Percentiles rank a stretch among this genome's conserved stretches.
These are phyloP conservation scores for Centrapalus pauciflorus DNA, from an alignment of 129 eudicot genomes.

Conservation along the genomic window DNA sequence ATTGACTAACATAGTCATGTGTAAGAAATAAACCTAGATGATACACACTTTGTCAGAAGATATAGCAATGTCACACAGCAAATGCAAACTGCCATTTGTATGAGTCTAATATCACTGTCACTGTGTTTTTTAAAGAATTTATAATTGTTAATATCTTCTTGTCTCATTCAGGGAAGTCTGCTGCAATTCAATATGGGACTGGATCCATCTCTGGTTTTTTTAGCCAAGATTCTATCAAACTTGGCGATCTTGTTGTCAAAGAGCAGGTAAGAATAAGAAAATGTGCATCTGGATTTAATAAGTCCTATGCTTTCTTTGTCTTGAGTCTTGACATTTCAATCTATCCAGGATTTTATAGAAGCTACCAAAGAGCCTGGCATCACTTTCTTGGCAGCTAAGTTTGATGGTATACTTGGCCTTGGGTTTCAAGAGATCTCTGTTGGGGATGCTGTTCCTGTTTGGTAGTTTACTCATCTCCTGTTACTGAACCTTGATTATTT, in stretches of 20 bases:
- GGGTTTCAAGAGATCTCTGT: conserved; percentile 47
- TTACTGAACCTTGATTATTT: not conserved
- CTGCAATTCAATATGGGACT: conserved; percentile 47
- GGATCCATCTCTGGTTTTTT: conserved; percentile 52
- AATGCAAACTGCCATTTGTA: not conserved
- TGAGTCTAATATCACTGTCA: not conserved
- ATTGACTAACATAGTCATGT: not conserved
- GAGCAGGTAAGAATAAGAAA: conserved; percentile 38
- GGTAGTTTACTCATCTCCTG: conserved; percentile 28
- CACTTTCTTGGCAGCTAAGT: conserved; percentile 40
- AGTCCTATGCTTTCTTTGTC: not conserved
- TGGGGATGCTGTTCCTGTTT: conserved; percentile 44
- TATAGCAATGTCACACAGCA: not conserved
- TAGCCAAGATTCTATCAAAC: conserved; percentile 47
- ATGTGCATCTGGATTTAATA: not conserved
- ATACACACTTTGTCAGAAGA: not conserved
- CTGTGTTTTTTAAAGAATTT: not conserved
- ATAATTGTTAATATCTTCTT: not conserved
- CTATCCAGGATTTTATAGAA: conserved; percentile 47
- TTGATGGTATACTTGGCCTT: conserved; percentile 64
- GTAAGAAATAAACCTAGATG: not conserved
- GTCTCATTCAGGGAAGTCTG: conserved; percentile 36
- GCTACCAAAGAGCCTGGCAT: conserved; percentile 46
- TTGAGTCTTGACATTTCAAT: not conserved
- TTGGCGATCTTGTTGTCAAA: conserved; percentile 49